Percentiles rank a stretch among this genome's conserved stretches.
Evolutionary conservation across 768 basidiomycete species (phyloP).

Genomic region (Lentinula guzmanii): DNA sequence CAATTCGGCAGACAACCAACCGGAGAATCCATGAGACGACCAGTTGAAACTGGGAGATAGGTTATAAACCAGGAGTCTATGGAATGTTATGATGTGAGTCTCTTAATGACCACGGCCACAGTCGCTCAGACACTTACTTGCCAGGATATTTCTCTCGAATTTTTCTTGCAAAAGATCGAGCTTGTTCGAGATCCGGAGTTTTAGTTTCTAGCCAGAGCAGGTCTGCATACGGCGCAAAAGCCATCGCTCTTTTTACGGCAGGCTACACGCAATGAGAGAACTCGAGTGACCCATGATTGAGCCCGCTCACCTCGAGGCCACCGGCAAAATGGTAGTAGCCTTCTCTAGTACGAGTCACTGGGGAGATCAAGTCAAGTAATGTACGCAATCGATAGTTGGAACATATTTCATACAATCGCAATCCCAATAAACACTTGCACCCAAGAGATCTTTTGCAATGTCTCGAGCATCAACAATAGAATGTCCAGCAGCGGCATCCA

Average conservation of each 20-base stretch:
- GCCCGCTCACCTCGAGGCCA: constrained; percentile 57
- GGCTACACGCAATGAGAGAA: constrained; percentile 31
- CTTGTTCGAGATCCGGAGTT: constrained; percentile 76
- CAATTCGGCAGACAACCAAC: constrained; percentile 23
- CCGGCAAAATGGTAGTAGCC: constrained; percentile 88
- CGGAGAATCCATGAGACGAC: constrained; percentile 75
- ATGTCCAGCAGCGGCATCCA: constrained; percentile 50
- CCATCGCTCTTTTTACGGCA: constrained; percentile 74
- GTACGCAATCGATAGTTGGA: neutral
- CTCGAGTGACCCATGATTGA: neutral
- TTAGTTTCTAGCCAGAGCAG: constrained; percentile 93
- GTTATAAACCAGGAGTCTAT: constrained; percentile 86
- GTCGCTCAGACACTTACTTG: constrained; percentile 42
- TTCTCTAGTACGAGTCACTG: constrained; percentile 84
- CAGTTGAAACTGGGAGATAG: constrained; percentile 94
- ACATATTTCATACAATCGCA: constrained; percentile 63
- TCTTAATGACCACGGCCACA: neutral
- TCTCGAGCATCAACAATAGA: constrained; percentile 69
- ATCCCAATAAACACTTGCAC: constrained; percentile 74
- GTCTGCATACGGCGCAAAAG: constrained; percentile 84
- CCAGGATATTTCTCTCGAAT: constrained; percentile 68
- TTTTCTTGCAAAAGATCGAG: constrained; percentile 68
- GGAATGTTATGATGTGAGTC: constrained; percentile 4
- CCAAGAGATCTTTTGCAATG: constrained; percentile 70
- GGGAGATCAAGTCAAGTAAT: neutral